These are phyloP conservation scores for Dactylis glomerata DNA, from an alignment of 176 grass and related monocot species.

Conservation along the genomic window DNA sequence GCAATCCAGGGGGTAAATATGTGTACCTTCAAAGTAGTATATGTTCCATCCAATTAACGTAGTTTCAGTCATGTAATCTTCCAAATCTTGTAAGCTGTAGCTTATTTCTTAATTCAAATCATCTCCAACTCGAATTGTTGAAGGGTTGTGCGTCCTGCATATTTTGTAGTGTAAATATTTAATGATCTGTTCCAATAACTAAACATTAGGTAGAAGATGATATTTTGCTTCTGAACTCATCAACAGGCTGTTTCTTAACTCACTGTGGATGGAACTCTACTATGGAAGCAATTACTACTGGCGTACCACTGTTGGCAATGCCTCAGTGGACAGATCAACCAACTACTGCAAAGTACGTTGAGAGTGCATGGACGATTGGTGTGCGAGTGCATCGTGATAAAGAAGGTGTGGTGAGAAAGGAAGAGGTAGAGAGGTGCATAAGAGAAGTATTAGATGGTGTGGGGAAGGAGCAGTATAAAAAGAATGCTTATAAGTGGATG, in stretches of 20 bases:
- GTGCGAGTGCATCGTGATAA: neutral
- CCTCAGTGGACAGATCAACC: conserved; percentile 44
- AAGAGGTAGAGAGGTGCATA: conserved; percentile 34
- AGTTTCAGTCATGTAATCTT: neutral
- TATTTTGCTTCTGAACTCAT: neutral
- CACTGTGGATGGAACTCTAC: conserved; percentile 59
- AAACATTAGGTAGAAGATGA: neutral
- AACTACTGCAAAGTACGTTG: conserved; percentile 35
- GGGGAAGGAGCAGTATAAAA: neutral
- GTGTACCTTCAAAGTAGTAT: neutral
- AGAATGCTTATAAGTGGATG: conserved; percentile 1
- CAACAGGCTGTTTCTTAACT: conserved; percentile 41
- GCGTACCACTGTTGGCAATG: conserved; percentile 17
- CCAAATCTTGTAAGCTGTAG: neutral
- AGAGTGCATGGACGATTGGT: conserved; percentile 28
- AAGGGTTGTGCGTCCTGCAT: neutral
- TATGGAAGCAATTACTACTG: conserved; percentile 15
- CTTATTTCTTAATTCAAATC: neutral
- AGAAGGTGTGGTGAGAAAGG: neutral
- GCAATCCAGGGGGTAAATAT: neutral
- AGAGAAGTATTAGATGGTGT: conserved; percentile 21
- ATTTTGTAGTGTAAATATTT: neutral
- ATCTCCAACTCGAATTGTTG: neutral
- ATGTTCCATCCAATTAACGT: neutral
- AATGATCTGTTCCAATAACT: neutral